Conservation (phyloP, 1,284 basidiomycete species). For the Apiotrichum siamense region DNA sequence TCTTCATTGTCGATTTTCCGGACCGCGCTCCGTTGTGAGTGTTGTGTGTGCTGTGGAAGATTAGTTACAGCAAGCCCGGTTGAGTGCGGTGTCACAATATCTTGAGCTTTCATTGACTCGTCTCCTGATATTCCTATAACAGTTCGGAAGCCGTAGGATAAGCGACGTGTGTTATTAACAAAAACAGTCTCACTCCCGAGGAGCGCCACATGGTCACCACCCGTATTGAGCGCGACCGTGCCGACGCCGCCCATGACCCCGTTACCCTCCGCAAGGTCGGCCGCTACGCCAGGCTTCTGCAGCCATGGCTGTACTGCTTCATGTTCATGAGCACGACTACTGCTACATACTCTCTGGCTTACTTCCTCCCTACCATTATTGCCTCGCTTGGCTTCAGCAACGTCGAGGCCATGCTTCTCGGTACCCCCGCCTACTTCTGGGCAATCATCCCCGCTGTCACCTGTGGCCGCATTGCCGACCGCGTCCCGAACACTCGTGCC, state of each 20-base stretch:
- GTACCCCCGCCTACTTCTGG: slow-evolving; percentile 47
- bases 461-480: slow-evolving; percentile 35
- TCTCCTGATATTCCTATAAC: no score
- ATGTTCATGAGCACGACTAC: slow-evolving; percentile 36
- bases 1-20: slow-evolving; percentile 13
- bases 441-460: slow-evolving; percentile 41
- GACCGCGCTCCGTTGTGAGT: slow-evolving; percentile 10
- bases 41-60: no score
- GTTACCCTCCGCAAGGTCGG: slow-evolving; percentile 40
- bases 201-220: slow-evolving; percentile 6
- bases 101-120: no score
- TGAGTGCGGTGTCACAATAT: no score
- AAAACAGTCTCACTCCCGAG: slow-evolving; percentile 7
- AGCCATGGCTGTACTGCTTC: slow-evolving; percentile 49
- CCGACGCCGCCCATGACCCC: slow-evolving; percentile 46
- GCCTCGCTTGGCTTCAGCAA: slow-evolving; percentile 43
- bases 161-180: no score
- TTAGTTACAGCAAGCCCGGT: no score
- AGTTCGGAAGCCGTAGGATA: no score
- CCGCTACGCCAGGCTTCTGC: slow-evolving; percentile 44
- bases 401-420: slow-evolving; percentile 38
- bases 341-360: slow-evolving; percentile 22
- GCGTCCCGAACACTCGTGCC: slow-evolving; percentile 11
- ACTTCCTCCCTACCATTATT: slow-evolving; percentile 49
- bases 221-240: slow-evolving; percentile 16